Base-by-base conservation (phyloP, 1,284 basidiomycete species). In the Cutaneotrichosporon sp. region DNA sequence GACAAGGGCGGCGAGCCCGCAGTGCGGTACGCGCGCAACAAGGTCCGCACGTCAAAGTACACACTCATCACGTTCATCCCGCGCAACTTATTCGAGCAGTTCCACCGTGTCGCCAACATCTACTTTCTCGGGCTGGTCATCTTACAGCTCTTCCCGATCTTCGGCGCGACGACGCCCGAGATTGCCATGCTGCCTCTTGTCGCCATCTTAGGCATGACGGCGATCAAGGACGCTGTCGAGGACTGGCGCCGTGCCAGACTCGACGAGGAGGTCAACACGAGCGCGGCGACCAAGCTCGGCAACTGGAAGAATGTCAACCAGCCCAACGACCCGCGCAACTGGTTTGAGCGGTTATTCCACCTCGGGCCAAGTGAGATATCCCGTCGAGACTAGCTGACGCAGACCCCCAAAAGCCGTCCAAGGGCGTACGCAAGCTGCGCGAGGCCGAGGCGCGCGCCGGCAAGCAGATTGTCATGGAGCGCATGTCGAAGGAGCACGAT, bases 41-140 rank as follows among this genome's bases (percentile, higher is more conserved):
- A 97, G 85, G 93, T 98, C 63, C 85, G 91, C 72, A 97, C 95
- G 49, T 90, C 89, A 69, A 95, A 97, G 80, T 98, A 97, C 80
- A 97, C 94, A 33, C 76, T 92, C 62, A 58, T 95, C 67, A 92
- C 93, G 4, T 98, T 97, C 77, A 72, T 97, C 51, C 95, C 95
- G n/a, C 93, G 91, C 83, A 95, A 95, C 75, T 80, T 95, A 66
- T 90, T 87, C 66, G 91, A 95, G 79, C 93, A 97, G 74, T 95
- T 97, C 75, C 84, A 89, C 69, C 85, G 91, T 34, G 87, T 95
- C 53, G 94, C 95, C 65, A 97, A 98, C 79, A 81, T 97, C 55
- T 98, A 95, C 81, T 97, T 97, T 81, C 81, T 97, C 43, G 85
- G 84, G 1, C 83, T 93, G 14, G 90, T 95, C 69, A 82, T 97